phyloP scores from a whole-genome alignment of 805 yeast species.

The Wickerhamomyces subpelliculosus region DNA sequence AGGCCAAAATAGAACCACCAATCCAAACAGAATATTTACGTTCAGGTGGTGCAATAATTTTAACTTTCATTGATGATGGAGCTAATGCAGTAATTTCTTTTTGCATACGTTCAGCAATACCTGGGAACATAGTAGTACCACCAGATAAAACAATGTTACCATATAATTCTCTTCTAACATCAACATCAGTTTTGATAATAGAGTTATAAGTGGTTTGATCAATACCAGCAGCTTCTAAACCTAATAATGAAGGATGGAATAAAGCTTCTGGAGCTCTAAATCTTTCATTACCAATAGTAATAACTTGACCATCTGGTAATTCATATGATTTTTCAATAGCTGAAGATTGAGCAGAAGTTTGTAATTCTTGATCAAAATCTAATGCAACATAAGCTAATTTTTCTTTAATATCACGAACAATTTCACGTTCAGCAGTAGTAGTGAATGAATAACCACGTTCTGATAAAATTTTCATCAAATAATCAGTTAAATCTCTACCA shows the following conservation, averaged over 20 bases:
- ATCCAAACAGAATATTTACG: slow-evolving; percentile 99
- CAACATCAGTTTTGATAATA: slow-evolving; percentile 98
- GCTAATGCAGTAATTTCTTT: slow-evolving; percentile 99
- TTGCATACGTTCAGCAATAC: slow-evolving; percentile 99
- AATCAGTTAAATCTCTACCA: slow-evolving; percentile 99
- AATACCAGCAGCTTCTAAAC: slow-evolving; percentile 96
- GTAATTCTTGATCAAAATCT: slow-evolving; percentile 99
- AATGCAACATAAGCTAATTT: slow-evolving; percentile 98
- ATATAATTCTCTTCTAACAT: slow-evolving; percentile 97
- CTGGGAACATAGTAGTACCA: slow-evolving; percentile 99
- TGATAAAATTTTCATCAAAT: slow-evolving; percentile 95
- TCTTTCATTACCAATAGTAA: slow-evolving; percentile 99
- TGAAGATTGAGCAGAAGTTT: slow-evolving; percentile 97
- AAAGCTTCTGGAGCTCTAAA: slow-evolving; percentile 99
- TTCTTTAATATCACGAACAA: slow-evolving; percentile 85
- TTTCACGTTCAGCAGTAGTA: slow-evolving; percentile 99
- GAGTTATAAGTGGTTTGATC: slow-evolving; percentile 77
- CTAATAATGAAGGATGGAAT: slow-evolving; percentile 93
- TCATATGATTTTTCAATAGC: slow-evolving; percentile 98
- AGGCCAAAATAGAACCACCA: slow-evolving; percentile 99
- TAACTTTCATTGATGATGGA: slow-evolving; percentile 99
- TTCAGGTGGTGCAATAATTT: slow-evolving; percentile 99
- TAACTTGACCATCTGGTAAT: slow-evolving; percentile 99
- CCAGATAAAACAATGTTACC: slow-evolving; percentile 99
- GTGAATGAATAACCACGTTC: slow-evolving; percentile 99